Evolutionary conservation across 2,329 filamentous ascomycete genomes (phyloP).

Genomic region (Neofusicoccum laricinum): DNA sequence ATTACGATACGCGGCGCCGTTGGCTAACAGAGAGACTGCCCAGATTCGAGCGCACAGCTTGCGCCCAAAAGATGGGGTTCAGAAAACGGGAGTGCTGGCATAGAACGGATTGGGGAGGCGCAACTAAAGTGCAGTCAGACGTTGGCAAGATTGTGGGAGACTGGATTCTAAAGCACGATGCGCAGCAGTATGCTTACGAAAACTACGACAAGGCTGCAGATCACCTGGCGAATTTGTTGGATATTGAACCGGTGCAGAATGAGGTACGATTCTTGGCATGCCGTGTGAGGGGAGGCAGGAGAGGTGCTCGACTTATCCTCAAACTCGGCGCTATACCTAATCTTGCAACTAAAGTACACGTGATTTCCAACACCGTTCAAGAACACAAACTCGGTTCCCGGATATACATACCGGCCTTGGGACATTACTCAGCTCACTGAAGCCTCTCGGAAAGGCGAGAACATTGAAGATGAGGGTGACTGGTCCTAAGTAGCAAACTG

Average conservation of each 20-base stretch:
- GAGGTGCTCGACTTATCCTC: too few species aligned
- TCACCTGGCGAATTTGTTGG: too few species aligned
- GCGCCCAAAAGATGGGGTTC: slow-evolving; percentile 34
- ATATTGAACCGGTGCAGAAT: too few species aligned
- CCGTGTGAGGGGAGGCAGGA: too few species aligned
- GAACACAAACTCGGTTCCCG: background rate
- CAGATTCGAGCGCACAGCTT: slow-evolving; percentile 25
- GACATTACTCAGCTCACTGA: background rate
- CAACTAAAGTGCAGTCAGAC: background rate
- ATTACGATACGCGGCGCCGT: too few species aligned
- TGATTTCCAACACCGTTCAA: background rate
- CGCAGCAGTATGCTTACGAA: background rate
- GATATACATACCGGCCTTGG: background rate
- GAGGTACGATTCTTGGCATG: too few species aligned
- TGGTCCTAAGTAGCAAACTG: slow-evolving; percentile 28
- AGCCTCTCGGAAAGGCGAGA: slow-evolving; percentile 16
- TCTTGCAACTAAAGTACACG: too few species aligned
- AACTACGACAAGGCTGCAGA: background rate
- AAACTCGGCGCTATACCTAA: too few species aligned
- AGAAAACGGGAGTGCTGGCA: slow-evolving; percentile 36
- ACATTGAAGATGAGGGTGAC: background rate
- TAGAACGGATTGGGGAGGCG: background rate
- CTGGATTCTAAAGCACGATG: background rate
- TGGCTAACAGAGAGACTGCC: too few species aligned
- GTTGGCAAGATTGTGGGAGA: background rate